These are phyloP conservation scores for Urostyla sp. DNA, from an alignment of 73 alveolate species.

Conservation along the genomic window DNA sequence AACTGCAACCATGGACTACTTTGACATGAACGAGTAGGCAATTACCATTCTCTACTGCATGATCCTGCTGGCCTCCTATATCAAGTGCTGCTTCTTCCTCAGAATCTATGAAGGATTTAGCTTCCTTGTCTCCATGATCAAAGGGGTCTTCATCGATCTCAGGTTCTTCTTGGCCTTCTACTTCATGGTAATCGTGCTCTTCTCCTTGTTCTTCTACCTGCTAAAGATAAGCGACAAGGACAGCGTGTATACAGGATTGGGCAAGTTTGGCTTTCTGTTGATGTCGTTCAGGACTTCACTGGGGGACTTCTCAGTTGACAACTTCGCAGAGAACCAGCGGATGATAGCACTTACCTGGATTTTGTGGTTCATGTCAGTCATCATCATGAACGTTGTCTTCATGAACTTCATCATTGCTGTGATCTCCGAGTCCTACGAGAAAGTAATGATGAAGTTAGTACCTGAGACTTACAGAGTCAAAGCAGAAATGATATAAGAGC, in stretches of 20 bases:
- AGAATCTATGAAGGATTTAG: constrained; percentile 2
- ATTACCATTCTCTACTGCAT: not conserved
- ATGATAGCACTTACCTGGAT: not conserved
- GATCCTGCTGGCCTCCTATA: not conserved
- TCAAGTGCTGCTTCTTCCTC: not conserved
- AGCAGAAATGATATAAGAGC: constrained; percentile 26
- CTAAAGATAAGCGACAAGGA: not conserved
- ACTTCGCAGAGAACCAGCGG: not conserved
- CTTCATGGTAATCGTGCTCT: not conserved
- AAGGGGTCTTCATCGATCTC: not conserved
- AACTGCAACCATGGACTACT: not conserved
- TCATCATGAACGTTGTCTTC: not conserved
- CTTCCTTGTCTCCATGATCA: constrained; percentile 9
- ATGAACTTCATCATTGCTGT: constrained; percentile 53
- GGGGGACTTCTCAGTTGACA: constrained; percentile 33
- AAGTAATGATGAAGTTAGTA: constrained; percentile 19
- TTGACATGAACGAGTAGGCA: not conserved
- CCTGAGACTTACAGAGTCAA: constrained; percentile 29
- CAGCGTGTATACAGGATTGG: not conserved
- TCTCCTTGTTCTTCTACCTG: not conserved
- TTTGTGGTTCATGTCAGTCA: not conserved
- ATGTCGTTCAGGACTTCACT: constrained; percentile 15
- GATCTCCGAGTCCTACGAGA: constrained; percentile 40
- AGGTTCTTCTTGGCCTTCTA: not conserved
- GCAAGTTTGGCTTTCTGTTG: not conserved